Percentiles rank a stretch among this genome's conserved stretches.
These are phyloP conservation scores for Cladobotryum protrusum DNA, from an alignment of 2,329 filamentous ascomycete genomes.

Conservation along the genomic window DNA sequence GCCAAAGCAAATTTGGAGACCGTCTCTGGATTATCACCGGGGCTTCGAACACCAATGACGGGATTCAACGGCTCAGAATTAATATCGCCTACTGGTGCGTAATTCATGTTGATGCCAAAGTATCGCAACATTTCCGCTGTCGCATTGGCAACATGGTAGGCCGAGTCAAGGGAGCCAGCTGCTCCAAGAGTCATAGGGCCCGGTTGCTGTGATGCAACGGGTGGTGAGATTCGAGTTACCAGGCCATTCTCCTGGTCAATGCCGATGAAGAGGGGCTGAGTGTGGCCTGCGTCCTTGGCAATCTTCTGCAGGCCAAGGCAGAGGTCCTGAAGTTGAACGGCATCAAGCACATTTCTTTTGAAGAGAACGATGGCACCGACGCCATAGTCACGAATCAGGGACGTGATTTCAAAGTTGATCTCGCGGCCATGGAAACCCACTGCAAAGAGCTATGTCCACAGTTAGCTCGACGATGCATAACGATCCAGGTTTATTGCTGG, in stretches of 20 bases:
- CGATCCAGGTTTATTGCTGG: not conserved
- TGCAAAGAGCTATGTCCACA: slow-evolving; percentile 17
- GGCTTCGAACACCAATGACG: slow-evolving; percentile 21
- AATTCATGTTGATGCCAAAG: slow-evolving; percentile 25
- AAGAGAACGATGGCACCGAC: slow-evolving; percentile 22
- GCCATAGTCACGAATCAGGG: slow-evolving; percentile 21
- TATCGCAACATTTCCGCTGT: slow-evolving; percentile 18
- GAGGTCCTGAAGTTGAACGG: slow-evolving; percentile 17
- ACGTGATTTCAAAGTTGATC: slow-evolving; percentile 17
- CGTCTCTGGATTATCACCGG: slow-evolving; percentile 17
- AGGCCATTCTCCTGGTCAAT: slow-evolving; percentile 24
- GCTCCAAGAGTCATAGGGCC: slow-evolving; percentile 21
- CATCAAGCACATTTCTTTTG: slow-evolving; percentile 20
- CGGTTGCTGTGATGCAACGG: slow-evolving; percentile 19
- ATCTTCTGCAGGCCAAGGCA: slow-evolving; percentile 18
- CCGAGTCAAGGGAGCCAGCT: slow-evolving; percentile 13
- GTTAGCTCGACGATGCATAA: not conserved
- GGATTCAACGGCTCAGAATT: slow-evolving; percentile 23
- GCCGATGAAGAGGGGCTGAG: slow-evolving; percentile 20
- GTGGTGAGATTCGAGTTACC: slow-evolving; percentile 21
- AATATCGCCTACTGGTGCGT: slow-evolving; percentile 21
- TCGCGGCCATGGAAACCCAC: slow-evolving; percentile 20
- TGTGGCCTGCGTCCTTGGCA: slow-evolving; percentile 19
- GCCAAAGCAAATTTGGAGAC: slow-evolving; percentile 17
- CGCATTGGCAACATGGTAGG: slow-evolving; percentile 15